Conservation (phyloP, 2,329 filamentous ascomycete species). For the Pseudopyricularia cyperi region DNA sequence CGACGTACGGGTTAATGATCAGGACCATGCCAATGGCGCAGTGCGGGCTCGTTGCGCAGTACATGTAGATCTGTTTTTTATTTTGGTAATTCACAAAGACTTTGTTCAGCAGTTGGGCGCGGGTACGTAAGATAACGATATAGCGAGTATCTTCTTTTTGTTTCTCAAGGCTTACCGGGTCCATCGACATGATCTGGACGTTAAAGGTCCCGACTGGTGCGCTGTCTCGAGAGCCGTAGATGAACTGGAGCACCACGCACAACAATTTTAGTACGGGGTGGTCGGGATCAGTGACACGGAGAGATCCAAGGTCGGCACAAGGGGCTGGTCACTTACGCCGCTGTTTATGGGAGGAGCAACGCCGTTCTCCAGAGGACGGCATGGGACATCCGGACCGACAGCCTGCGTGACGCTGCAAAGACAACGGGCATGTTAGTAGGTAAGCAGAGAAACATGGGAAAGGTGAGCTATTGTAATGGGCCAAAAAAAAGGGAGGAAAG, state of each 20-base stretch:
- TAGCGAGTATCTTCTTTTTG: neutral
- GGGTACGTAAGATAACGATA: too few relatives aligned
- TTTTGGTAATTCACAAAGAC: too few relatives aligned
- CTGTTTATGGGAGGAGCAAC: neutral
- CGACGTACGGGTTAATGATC: constrained; percentile 47
- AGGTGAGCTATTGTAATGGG: neutral
- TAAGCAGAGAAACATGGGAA: neutral
- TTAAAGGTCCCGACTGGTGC: neutral
- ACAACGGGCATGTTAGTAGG: too few relatives aligned
- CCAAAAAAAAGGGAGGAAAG: neutral
- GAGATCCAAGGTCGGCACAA: too few relatives aligned
- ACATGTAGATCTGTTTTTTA: constrained; percentile 48
- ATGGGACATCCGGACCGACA: constrained; percentile 17
- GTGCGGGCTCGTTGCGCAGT: constrained; percentile 62
- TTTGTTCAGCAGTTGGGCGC: too few relatives aligned
- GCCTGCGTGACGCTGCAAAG: constrained; percentile 49
- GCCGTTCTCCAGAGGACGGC: neutral
- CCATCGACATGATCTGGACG: neutral
- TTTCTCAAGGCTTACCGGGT: constrained; percentile 22
- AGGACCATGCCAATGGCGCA: constrained; percentile 65
- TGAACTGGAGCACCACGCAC: neutral
- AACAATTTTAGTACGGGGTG: neutral
- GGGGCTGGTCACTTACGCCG: neutral
- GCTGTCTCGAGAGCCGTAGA: neutral
- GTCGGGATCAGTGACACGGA: neutral